Conservation (phyloP, 768 basidiomycete species). For the Strobilomyces echinocephalus region DNA sequence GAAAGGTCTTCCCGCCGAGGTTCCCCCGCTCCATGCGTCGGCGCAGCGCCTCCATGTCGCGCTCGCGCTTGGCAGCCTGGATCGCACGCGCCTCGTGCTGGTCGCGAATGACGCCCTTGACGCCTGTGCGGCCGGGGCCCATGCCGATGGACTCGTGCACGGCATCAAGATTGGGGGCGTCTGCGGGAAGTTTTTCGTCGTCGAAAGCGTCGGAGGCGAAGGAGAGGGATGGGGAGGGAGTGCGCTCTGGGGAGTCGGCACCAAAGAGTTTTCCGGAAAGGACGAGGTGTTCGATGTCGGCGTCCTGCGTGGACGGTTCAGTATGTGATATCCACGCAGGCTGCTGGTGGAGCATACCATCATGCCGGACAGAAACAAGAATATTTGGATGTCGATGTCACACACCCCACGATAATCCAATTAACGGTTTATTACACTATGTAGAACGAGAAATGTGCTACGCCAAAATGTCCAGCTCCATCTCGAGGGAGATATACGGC, state of each 20-base stretch:
- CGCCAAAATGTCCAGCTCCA: constrained; percentile 20
- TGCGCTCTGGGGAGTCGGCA: constrained; percentile 50
- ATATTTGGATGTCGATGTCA: constrained; percentile 13
- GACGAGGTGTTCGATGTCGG: constrained; percentile 64
- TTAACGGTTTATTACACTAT: neutral
- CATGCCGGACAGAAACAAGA: neutral
- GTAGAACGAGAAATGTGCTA: constrained; percentile 1
- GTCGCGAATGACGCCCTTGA: constrained; percentile 85
- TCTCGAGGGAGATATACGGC: constrained; percentile 11
- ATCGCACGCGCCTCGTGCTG: constrained; percentile 61
- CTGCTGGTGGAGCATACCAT: constrained; percentile 15
- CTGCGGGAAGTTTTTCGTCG: constrained; percentile 38
- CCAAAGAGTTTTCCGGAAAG: constrained; percentile 77
- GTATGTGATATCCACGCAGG: neutral
- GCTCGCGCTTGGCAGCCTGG: constrained; percentile 47
- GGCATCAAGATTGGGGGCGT: neutral
- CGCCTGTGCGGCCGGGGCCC: constrained; percentile 82
- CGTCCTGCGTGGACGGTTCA: constrained; percentile 25
- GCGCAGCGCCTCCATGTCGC: constrained; percentile 50
- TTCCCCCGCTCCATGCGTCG: constrained; percentile 58
- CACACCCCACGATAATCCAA: neutral
- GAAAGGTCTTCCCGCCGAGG: constrained; percentile 64
- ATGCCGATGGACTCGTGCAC: constrained; percentile 66
- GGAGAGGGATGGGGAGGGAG: constrained; percentile 47
- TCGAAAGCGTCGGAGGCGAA: constrained; percentile 31